Base-by-base conservation (phyloP, 768 basidiomycete genomes). In the Pleurotus cornucopiae region DNA sequence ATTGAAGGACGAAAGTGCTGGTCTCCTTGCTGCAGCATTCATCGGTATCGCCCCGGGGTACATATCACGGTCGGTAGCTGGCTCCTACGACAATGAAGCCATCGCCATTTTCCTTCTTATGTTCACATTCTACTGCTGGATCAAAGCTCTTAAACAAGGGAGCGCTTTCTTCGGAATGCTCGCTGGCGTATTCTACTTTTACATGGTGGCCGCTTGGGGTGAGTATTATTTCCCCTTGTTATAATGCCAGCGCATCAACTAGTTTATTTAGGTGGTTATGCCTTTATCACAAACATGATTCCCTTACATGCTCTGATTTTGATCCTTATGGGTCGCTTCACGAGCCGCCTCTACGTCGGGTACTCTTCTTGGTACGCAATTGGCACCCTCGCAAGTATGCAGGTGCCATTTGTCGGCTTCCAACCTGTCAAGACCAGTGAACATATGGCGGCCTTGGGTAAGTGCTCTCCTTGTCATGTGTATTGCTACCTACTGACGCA, bases 171-270 rank as follows among this genome's bases (percentile, higher is more conserved):
- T 84, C 62, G 96, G 94, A 18, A 91, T 91, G 21, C 65, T 91
- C 40, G 87, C 97, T 45, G 97, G 95, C 14, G 74, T 98, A 2
- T 98, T 98, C 74, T 99, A 99, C 75, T 98, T 98, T 63, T 99
- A 98, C 81, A 99, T 99, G 97, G 97, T 99, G n/a, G 96, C 97
- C 52, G 97, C 97, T 26, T 99, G 97, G 97, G 97, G 96, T 89
- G 63, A 57, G 82, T 73, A 4, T 46, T 73, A 4, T 46, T 38
- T 3, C 23, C 40, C 26, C 40, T 49, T 30, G 47, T 56, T 0
- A 53, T 61, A 18, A 56, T 46, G 16, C 52, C 55, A 23, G 59
- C 9, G 46, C 48, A 16, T 13, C 20, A 34, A 44, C 2, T 44
- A 18, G 21, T 6, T 30, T 37, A 34, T 9, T 49, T 53, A 92